These are phyloP conservation scores for Lathyrus oleraceus DNA, from an alignment of 306 rosid species.

Conservation along the genomic window DNA sequence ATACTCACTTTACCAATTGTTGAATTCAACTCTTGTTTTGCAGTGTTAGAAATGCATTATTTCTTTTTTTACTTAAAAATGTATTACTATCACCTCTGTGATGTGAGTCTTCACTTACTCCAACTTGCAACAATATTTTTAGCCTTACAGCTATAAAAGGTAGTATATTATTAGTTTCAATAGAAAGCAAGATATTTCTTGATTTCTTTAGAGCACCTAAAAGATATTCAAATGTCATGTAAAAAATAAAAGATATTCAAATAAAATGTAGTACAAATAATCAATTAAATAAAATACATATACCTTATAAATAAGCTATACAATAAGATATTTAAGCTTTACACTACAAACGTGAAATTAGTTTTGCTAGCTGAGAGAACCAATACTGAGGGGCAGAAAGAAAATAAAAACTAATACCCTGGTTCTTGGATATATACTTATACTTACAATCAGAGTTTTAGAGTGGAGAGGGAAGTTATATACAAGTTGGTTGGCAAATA, in stretches of 20 bases:
- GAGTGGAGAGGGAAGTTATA: conserved; percentile 31
- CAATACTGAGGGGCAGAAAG: conserved; percentile 12
- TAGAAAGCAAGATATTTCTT: neutral
- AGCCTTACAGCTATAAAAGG: neutral
- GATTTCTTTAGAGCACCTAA: neutral
- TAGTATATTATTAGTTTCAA: too few relatives aligned
- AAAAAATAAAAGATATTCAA: neutral
- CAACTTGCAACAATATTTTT: neutral
- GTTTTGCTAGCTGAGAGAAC: conserved; percentile 19
- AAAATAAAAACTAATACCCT: conserved; percentile 25
- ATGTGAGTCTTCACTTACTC: neutral
- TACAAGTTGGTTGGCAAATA: conserved; percentile 42
- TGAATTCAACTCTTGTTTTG: neutral
- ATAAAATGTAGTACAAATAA: neutral
- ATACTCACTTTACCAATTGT: too few relatives aligned
- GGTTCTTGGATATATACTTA: conserved; percentile 28
- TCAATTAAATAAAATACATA: neutral
- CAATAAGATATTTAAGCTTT: conserved; percentile 33
- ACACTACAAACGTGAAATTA: conserved; percentile 26
- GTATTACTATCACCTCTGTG: neutral
- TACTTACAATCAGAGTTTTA: conserved; percentile 29
- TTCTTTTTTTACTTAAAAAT: neutral
- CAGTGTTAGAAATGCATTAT: neutral
- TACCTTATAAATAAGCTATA: conserved; percentile 14
- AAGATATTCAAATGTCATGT: neutral